Evolutionary conservation across 768 basidiomycete genomes (phyloP).

Genomic region (Macrolepiota dolichaula): DNA sequence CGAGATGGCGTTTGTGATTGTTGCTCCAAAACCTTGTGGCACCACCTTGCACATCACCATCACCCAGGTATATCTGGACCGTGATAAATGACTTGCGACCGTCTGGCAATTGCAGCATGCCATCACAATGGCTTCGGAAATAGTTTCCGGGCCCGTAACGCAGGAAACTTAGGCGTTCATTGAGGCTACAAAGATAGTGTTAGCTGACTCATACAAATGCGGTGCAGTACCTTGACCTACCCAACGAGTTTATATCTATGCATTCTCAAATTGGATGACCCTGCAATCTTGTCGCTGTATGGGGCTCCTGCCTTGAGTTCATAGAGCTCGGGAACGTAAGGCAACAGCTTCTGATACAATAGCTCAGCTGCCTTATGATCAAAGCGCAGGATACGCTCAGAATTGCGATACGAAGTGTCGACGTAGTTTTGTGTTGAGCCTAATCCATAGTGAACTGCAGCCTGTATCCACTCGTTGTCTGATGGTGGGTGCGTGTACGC

Average conservation of each 20-base stretch:
- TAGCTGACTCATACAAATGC: not conserved
- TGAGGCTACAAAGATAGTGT: constrained; percentile 25
- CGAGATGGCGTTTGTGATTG: constrained; percentile 26
- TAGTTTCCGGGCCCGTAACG: constrained; percentile 40
- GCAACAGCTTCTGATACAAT: constrained; percentile 33
- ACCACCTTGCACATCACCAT: constrained; percentile 33
- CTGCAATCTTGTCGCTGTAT: constrained; percentile 30
- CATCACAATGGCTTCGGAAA: constrained; percentile 39
- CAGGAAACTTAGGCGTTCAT: constrained; percentile 42
- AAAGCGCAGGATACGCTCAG: constrained; percentile 34
- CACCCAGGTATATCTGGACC: constrained; percentile 44
- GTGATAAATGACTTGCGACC: constrained; percentile 37
- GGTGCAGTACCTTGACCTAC: constrained; percentile 17
- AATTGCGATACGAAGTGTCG: constrained; percentile 36
- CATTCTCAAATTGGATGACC: constrained; percentile 17
- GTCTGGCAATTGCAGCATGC: constrained; percentile 30
- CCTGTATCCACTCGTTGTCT: constrained; percentile 35
- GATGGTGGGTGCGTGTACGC: constrained; percentile 11
- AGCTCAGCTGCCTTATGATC: constrained; percentile 28
- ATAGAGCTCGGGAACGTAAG: constrained; percentile 34
- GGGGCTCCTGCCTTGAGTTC: constrained; percentile 26
- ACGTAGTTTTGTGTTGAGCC: constrained; percentile 26
- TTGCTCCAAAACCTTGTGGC: constrained; percentile 36
- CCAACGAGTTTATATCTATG: constrained; percentile 34
- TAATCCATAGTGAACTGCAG: constrained; percentile 27